Base-by-base conservation (phyloP, 1,284 basidiomycete species). In the Apiotrichum porosum region DNA sequence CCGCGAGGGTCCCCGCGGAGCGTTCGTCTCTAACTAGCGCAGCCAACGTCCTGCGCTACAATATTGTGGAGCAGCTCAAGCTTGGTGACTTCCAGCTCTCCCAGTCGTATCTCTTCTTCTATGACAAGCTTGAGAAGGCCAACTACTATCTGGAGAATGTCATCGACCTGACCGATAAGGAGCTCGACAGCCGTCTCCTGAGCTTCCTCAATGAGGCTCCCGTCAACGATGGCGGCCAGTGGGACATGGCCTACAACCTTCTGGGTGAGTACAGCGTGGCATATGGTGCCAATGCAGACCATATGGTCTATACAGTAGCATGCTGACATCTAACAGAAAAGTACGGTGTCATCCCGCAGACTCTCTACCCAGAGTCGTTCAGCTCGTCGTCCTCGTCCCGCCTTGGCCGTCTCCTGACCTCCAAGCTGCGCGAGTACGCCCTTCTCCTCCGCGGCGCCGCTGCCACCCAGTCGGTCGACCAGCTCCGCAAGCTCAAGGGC, bases 161-260 rank as follows among this genome's bases (percentile, higher is more conserved):
- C 49, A 86, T 97, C 58, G 79, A 94, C 72, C 80, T 88, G 37
- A 83, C 83, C 0, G 84, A 90, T 58, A 79, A 84, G 47, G 83
- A 86, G 0, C 74, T 94, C 39, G 88, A 95, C 49, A 83, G 88
- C 62, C 82, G 94, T 3, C 78, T 93, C 13, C 77, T 97, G 42
- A 80, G 78, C 39, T 85, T 85, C 75, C 80, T 97, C 42, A 81
- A 86, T 23, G 69, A 75, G 13, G 84, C 85, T 44, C 87, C 89
- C 24, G 84, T 93, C 67, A 85, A 82, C 60, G 93, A 97, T 66
- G 93, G 93, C 37, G 91, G 92, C 9, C 88, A 94, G 71, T 93
- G 85, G 83, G 91, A 95, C 68, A 97, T 95, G 91, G 84, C 82
- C 0, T 85, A 90, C 60, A 94, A 94, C 70, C 72, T 95, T 24